These are phyloP conservation scores for Exophiala alcalophila DNA, from an alignment of 2,329 filamentous ascomycete genomes.

Conservation along the genomic window DNA sequence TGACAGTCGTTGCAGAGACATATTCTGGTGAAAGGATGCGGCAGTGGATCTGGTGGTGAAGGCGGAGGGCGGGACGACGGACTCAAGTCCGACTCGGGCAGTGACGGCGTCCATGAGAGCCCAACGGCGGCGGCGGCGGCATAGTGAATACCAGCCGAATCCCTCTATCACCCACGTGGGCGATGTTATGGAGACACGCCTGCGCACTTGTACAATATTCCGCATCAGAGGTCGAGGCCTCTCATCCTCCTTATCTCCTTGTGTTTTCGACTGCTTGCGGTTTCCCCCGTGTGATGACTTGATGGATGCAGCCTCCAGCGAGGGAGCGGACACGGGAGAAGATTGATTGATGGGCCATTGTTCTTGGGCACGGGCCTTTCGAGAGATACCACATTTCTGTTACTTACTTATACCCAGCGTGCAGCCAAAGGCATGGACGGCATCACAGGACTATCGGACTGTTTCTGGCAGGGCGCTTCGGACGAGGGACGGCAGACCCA, in stretches of 20 bases:
- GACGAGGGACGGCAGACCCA: conserved; percentile 15
- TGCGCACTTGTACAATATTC: conserved; percentile 23
- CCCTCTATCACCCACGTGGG: no score
- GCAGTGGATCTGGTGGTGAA: conserved; percentile 38
- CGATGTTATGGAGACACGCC: no score
- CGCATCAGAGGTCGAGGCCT: neutral
- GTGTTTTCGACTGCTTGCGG: neutral
- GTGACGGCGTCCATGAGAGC: conserved; percentile 23
- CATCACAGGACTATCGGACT: conserved; percentile 12
- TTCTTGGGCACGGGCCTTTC: conserved; percentile 10
- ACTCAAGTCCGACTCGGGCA: conserved; percentile 29
- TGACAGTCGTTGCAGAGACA: conserved; percentile 53
- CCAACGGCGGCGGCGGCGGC: conserved; percentile 21
- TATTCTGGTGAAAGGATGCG: conserved; percentile 66
- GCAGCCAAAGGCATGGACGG: conserved; percentile 14
- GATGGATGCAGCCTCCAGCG: conserved; percentile 19
- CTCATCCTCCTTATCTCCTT: neutral
- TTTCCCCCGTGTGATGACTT: conserved; percentile 17
- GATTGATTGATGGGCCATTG: conserved; percentile 16
- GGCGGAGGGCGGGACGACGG: conserved; percentile 22
- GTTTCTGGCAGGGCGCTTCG: conserved; percentile 12
- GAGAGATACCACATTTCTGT: conserved; percentile 15
- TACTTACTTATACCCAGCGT: conserved; percentile 25
- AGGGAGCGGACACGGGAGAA: conserved; percentile 10
- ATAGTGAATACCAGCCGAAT: no score